These are phyloP conservation scores for Syncephalastrum monosporum DNA, from an alignment of 371 early-diverging fungal species.

Conservation along the genomic window DNA sequence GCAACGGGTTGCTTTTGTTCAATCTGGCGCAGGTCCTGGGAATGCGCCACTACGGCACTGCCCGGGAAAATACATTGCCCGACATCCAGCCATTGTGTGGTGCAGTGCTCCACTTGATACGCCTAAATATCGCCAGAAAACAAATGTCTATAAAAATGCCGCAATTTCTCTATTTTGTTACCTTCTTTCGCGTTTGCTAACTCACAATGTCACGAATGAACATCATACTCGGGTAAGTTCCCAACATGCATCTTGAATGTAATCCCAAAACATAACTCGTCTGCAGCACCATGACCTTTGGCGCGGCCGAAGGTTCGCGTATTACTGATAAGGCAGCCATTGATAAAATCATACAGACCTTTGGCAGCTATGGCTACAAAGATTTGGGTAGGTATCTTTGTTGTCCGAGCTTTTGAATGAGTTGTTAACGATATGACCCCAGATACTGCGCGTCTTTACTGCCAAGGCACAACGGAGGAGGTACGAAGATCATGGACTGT, in stretches of 20 bases:
- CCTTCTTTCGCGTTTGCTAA: too few relatives aligned
- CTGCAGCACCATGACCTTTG: constrained; percentile 14
- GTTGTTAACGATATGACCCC: neutral
- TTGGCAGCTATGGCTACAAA: constrained; percentile 37
- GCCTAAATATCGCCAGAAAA: too few relatives aligned
- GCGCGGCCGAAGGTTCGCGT: constrained; percentile 18
- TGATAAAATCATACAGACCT: constrained; percentile 37
- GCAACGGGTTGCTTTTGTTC: too few relatives aligned
- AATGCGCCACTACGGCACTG: too few relatives aligned
- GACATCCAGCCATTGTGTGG: too few relatives aligned
- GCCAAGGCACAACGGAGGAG: constrained; percentile 55
- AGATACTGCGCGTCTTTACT: constrained; percentile 34
- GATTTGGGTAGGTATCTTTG: constrained; percentile 36
- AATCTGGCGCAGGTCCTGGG: too few relatives aligned
- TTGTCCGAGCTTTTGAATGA: neutral
- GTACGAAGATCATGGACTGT: neutral
- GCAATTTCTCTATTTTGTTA: too few relatives aligned
- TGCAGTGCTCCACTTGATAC: too few relatives aligned
- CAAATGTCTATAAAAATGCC: too few relatives aligned
- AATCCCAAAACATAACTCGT: neutral
- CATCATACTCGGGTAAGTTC: constrained; percentile 16
- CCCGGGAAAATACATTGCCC: too few relatives aligned
- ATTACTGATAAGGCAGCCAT: constrained; percentile 38
- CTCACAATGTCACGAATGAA: constrained; percentile 13
- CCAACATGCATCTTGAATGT: too few relatives aligned